phyloP scores from a whole-genome alignment of 495 filamentous ascomycete genomes.

The Penicillium canescens region DNA sequence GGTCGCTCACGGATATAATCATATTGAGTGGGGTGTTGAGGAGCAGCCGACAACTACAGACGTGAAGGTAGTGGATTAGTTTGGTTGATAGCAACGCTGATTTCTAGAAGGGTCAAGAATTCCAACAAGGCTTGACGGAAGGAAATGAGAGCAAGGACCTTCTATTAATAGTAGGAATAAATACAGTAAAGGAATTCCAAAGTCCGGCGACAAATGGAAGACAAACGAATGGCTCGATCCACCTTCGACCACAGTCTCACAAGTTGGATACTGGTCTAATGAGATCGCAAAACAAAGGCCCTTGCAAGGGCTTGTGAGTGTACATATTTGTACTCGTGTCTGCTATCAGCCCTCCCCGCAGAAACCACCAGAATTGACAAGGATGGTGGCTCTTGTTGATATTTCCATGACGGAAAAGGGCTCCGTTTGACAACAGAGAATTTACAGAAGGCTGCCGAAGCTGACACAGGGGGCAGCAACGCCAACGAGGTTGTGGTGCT shows the following conservation, averaged over 20 bases:
- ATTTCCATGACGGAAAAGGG: background rate
- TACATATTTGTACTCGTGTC: slow-evolving; percentile 17
- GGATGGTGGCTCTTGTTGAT: background rate
- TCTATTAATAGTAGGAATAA: slow-evolving; percentile 13
- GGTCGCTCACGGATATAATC: slow-evolving; percentile 19
- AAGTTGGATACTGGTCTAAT: background rate
- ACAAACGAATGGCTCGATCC: slow-evolving; percentile 17
- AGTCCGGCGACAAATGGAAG: slow-evolving; percentile 15
- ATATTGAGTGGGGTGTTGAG: slow-evolving; percentile 26
- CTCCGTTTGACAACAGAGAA: background rate
- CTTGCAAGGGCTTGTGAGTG: slow-evolving; percentile 8
- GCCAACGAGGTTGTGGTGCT: slow-evolving; percentile 40
- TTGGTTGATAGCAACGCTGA: too few species aligned
- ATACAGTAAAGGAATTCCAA: slow-evolving; percentile 14
- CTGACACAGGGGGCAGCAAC: slow-evolving; percentile 46
- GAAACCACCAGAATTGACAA: background rate
- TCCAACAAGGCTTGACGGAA: too few species aligned
- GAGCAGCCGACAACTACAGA: background rate
- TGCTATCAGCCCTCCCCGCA: background rate
- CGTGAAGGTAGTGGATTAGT: background rate
- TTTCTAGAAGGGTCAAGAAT: too few species aligned
- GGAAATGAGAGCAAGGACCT: slow-evolving; percentile 1
- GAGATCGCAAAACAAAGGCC: slow-evolving; percentile 8
- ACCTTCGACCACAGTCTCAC: background rate
- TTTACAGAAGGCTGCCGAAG: slow-evolving; percentile 43